Conservation (phyloP, 1,284 basidiomycete species). For the Macrocystidia cucumis region DNA sequence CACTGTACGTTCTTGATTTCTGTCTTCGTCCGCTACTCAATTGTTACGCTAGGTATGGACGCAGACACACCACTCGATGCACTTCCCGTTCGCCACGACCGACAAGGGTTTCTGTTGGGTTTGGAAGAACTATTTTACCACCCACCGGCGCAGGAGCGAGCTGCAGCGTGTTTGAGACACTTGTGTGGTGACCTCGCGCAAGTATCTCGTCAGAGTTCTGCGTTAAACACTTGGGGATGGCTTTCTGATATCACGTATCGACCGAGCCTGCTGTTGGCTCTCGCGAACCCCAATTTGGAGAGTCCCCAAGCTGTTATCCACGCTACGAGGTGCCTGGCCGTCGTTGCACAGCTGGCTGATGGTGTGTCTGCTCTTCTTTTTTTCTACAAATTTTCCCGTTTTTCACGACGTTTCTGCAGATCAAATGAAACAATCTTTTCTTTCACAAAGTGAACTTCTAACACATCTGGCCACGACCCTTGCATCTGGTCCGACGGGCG, state of each 20-base stretch:
- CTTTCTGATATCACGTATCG: conserved; percentile 1
- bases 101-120: conserved; percentile 3
- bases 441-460: background rate
- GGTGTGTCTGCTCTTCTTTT: background rate
- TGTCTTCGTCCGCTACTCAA: too few relatives aligned
- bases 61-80: conserved; percentile 1
- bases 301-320: background rate
- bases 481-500: background rate
- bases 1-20: background rate
- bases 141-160: background rate
- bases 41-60: conserved; percentile 1
- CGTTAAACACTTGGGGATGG: background rate
- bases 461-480: background rate
- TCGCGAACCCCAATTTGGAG: background rate
- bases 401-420: background rate
- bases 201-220: background rate
- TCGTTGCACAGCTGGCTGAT: background rate
- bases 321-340: background rate
- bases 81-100: conserved; percentile 4
- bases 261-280: background rate
- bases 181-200: background rate
- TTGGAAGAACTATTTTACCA: conserved; percentile 4
- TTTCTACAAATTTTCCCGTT: too few relatives aligned
- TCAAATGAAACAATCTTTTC: background rate
- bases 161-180: conserved; percentile 1